These are phyloP conservation scores for Insectozyma bohioensis DNA, from an alignment of 1,139 yeast genomes.

Conservation along the genomic window DNA sequence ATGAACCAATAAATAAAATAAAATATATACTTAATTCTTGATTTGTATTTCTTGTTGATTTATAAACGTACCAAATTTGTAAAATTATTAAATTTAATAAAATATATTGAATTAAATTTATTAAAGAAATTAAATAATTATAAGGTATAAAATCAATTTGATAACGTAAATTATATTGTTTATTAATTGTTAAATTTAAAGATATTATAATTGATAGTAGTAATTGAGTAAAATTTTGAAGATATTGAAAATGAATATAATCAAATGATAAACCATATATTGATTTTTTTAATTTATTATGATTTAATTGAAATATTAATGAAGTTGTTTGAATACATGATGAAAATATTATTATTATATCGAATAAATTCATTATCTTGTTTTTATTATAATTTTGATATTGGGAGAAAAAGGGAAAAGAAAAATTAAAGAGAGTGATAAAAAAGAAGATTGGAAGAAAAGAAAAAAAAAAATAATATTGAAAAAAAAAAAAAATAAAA, in stretches of 20 bases:
- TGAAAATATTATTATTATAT: no score
- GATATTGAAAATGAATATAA: conserved; percentile 16
- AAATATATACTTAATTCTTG: conserved; percentile 24
- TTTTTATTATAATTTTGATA: neutral
- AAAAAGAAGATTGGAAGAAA: no score
- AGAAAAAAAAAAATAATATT: conserved; percentile 2
- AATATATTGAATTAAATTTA: conserved; percentile 20
- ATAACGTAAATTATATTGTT: no score
- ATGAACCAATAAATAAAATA: conserved; percentile 12
- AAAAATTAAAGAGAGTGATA: no score
- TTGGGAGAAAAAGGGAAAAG: neutral
- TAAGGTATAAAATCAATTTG: no score
- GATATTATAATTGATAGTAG: no score
- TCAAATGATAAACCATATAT: conserved; percentile 33
- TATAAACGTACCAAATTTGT: conserved; percentile 16
- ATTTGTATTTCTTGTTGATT: conserved; percentile 20
- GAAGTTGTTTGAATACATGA: conserved; percentile 1
- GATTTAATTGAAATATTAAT: conserved; percentile 17
- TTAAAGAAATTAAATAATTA: conserved; percentile 12
- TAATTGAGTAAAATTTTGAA: no score
- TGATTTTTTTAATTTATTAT: conserved; percentile 21
- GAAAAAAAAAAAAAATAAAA: conserved; percentile 1
- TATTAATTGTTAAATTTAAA: no score
- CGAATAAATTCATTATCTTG: no score
- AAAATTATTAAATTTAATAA: conserved; percentile 5